Evolutionary conservation across 768 basidiomycete species (phyloP).

Genomic region (Ramaria rubella): DNA sequence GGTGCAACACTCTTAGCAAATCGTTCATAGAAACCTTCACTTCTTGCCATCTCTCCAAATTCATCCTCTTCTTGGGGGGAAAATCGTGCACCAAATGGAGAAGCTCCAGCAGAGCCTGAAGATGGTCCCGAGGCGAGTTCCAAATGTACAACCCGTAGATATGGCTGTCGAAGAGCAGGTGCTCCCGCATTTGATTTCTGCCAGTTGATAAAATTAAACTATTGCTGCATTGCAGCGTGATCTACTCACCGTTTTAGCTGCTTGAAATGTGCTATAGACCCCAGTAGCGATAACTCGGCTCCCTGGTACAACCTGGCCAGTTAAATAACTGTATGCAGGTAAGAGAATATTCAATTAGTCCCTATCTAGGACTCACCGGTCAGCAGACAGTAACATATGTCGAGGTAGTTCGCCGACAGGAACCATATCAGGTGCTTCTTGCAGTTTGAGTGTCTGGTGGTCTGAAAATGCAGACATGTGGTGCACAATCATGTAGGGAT

Average conservation of each 20-base stretch:
- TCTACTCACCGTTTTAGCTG: constrained; percentile 66
- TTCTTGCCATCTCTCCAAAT: constrained; percentile 84
- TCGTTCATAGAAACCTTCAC: constrained; percentile 84
- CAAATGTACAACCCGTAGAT: constrained; percentile 87
- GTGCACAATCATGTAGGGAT: constrained; percentile 94
- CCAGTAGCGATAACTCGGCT: constrained; percentile 94
- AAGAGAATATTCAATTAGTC: not conserved
- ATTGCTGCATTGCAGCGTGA: not conserved
- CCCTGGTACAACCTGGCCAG: constrained; percentile 91
- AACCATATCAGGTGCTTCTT: constrained; percentile 99
- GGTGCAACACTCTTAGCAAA: constrained; percentile 94
- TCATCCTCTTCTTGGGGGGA: constrained; percentile 97
- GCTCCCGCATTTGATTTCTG: constrained; percentile 71
- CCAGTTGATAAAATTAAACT: not conserved
- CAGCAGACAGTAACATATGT: constrained; percentile 88
- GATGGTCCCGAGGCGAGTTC: constrained; percentile 75
- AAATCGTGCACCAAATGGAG: constrained; percentile 83
- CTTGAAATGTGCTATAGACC: constrained; percentile 93
- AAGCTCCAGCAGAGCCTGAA: constrained; percentile 55
- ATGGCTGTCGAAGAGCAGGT: constrained; percentile 87
- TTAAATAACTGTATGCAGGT: constrained; percentile 48
- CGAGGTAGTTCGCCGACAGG: constrained; percentile 96
- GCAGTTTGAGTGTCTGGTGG: constrained; percentile 92
- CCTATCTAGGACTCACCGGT: constrained; percentile 40
- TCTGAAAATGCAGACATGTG: constrained; percentile 92